Base-by-base conservation (phyloP, 805 yeast genomes). In the Metschnikowia peoriensis region DNA sequence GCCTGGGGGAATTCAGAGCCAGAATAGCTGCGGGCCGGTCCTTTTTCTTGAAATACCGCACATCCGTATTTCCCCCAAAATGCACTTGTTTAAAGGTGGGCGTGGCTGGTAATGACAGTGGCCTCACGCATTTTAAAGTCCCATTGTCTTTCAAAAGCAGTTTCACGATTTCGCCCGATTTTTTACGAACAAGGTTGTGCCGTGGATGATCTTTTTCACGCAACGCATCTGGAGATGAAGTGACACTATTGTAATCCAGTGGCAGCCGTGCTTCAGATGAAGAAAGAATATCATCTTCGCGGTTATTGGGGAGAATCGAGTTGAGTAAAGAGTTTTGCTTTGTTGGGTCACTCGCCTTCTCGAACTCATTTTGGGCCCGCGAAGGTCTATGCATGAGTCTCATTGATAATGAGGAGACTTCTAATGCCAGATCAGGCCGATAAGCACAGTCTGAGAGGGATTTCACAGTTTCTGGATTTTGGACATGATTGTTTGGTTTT, bases 11-110 rank as follows among this genome's bases (percentile, higher is more conserved):
- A 52, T 81, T 79, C 48, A 77, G 75, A 1, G 88, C 89, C 59
- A 86, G 80, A 29, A 93, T 88, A 2, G 90, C 86, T 4, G 81
- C 75, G 14, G 98, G 97, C 50, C 79, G 81, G 64, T 90, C 96
- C 51, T 78, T 78, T 58, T 82, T 80, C 55, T 82, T 78, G 65
- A 89, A 91, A 66, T 86, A 88, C 52, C 86, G 79, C 28, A 89
- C 86, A 58, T 88, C 89, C 47, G 72, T 73, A 34, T 76, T 81
- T 41, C 82, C 77, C 46, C 88, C 91, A 65, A 90, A 90, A 73
- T 89, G 97, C 7, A 90, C 97, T 65, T 82, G 87, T 59, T 82
- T 78, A 64, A 79, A 79, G 2, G 83, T 80, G 16, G 88, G 91
- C 9, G 85, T 78, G 0, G 69, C 52, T 1, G 79, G 79, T 37